Conservation (phyloP, 495 filamentous ascomycete species). For the Xylaria venustula region DNA sequence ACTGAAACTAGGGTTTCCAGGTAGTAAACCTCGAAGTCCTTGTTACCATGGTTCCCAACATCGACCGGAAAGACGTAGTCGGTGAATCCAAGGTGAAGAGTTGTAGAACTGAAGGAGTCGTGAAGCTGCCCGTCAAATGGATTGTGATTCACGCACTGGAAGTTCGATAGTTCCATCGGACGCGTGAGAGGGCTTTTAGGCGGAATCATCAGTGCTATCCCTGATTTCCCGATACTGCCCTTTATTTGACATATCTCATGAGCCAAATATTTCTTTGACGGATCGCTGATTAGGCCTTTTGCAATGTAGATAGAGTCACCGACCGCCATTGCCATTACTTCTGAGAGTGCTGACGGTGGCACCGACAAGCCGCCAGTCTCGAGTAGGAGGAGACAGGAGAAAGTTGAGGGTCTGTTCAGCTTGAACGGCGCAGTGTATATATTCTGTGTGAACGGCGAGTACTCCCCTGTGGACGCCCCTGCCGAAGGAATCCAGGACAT, state of each 20-base stretch:
- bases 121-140: slow-evolving; percentile 15
- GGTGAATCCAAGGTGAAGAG: too few species aligned
- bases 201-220: slow-evolving; percentile 19
- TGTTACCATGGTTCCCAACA: too few species aligned
- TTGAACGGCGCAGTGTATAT: too few species aligned
- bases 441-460: too few species aligned
- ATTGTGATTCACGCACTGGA: slow-evolving; percentile 13
- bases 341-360: neutral
- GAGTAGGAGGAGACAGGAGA: too few species aligned
- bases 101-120: slow-evolving; percentile 14
- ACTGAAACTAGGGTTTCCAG: too few species aligned
- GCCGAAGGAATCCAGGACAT: too few species aligned
- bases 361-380: slow-evolving; percentile 1
- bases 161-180: slow-evolving; percentile 10
- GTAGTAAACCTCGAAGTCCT: too few species aligned
- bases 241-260: too few species aligned
- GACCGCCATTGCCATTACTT: slow-evolving; percentile 20
- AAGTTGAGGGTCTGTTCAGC: too few species aligned
- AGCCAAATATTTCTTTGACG: neutral
- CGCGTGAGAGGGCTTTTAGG: slow-evolving; percentile 11
- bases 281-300: slow-evolving; percentile 17
- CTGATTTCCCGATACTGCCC: slow-evolving; percentile 19
- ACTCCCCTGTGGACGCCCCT: too few species aligned
- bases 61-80: too few species aligned
- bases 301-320: slow-evolving; percentile 23